Base-by-base conservation (phyloP, 1,284 basidiomycete species). In the Puccinia hordei region DNA sequence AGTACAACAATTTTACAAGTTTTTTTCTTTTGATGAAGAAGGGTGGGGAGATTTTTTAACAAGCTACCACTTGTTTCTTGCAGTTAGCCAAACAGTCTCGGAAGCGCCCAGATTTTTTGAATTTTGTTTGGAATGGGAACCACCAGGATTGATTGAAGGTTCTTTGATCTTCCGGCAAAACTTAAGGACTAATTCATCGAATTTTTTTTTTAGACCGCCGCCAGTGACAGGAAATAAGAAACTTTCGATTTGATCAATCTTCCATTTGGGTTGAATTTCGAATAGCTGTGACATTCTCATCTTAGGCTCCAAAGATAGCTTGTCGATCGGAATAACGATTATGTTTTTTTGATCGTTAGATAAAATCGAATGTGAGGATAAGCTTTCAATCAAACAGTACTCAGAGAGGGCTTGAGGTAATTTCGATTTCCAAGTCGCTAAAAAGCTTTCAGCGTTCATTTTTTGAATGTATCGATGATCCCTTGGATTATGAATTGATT, bases 161-260 rank as follows among this genome's bases (percentile, higher is more conserved):
- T 79, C 77, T 72, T 71, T 79, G 44, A 79, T 79, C 30, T 79
- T 79, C 19, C 77, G n/a, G 46, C 77, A 79, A 79, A 59, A 79
- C 44, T 79, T 79, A n/a, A 79, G 59, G 13, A 79, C 30, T 30
- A 79, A 72, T 53, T 79, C 77, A 33, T 79, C 77, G 51, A 71
- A 57, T 33, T 79, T 69, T 72, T 79, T 79, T 38, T 72, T 59
- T 4, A 71, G 9, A 1, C 77, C 77, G 61, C 78, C 78, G 38
- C 59, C 78, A n/a, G 78, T 80, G 27, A 80, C 33, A 30, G 78
- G 78, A 35, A n/a, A 27, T 4, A 80, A 38, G 49, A 80, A 80
- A 1, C 55, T 27, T 57, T 80, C 78, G 24, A 80, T 71, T 44
- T 80, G 27, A 10, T 80, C 78, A 12, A 73, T 22, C 38, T 66